phyloP scores from a whole-genome alignment of 768 basidiomycete genomes.

The Rickenella mellea region DNA sequence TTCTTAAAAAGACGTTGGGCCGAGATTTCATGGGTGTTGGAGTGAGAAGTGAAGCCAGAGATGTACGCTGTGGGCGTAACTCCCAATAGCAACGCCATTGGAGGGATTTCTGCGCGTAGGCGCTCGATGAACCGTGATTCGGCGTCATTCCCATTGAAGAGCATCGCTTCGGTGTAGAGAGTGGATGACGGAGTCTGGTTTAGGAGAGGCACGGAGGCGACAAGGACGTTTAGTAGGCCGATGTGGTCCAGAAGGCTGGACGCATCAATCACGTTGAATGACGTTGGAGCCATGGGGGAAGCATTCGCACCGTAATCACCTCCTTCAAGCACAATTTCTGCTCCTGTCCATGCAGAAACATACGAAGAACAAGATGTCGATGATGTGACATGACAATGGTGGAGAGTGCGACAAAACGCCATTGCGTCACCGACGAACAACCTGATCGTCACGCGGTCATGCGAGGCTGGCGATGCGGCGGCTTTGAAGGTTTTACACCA shows the following conservation, averaged over 20 bases:
- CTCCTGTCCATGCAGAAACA: conserved; percentile 5
- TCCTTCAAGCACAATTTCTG: conserved; percentile 6
- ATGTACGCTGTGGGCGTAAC: conserved; percentile 1
- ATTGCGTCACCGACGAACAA: conserved; percentile 11
- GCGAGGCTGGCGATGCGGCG: too few species aligned
- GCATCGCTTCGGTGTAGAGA: conserved; percentile 13
- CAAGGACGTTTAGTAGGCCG: conserved; percentile 12
- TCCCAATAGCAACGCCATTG: conserved; percentile 2
- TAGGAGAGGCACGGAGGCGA: conserved; percentile 10
- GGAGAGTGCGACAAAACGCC: conserved; percentile 6
- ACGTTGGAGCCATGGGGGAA: conserved; percentile 5
- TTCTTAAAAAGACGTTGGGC: background rate
- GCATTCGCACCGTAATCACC: conserved; percentile 2
- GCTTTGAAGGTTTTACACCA: conserved; percentile 7
- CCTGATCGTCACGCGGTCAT: conserved; percentile 8
- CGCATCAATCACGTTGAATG: conserved; percentile 16
- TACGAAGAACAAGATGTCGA: background rate
- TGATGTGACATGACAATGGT: background rate
- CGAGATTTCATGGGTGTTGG: conserved; percentile 1
- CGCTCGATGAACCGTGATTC: background rate
- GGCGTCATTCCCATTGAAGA: conserved; percentile 1
- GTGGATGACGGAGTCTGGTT: background rate
- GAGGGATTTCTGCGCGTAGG: conserved; percentile 3
- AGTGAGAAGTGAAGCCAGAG: conserved; percentile 4
- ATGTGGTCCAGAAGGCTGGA: conserved; percentile 15